Evolutionary conservation across 257 asterid genomes (phyloP).

Genomic region (Solanum chilense): DNA sequence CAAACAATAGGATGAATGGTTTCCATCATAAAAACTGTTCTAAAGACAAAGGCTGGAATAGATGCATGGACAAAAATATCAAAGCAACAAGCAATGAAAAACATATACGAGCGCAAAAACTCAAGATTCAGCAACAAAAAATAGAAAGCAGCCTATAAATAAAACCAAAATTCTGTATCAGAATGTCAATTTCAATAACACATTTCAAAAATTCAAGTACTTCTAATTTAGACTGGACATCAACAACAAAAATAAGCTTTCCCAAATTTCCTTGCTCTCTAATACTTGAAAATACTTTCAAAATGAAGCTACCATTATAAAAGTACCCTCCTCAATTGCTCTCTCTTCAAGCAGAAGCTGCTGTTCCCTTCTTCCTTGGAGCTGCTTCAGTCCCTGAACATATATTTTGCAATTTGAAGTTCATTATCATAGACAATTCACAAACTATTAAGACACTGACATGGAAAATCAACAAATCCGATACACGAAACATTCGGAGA

Average conservation of each 20-base stretch:
- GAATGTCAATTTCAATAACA: conserved; percentile 14
- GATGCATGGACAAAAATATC: background rate
- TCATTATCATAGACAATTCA: background rate
- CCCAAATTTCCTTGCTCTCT: conserved; percentile 14
- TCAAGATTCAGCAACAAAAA: background rate
- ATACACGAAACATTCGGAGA: background rate
- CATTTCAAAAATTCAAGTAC: conserved; percentile 1
- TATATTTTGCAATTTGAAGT: background rate
- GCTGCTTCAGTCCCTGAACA: conserved; percentile 72
- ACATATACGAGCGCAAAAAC: background rate
- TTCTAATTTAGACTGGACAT: conserved; percentile 7
- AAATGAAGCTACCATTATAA: background rate
- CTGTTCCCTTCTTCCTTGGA: conserved; percentile 79
- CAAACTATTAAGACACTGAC: background rate
- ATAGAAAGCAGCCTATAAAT: background rate
- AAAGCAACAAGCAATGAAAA: background rate
- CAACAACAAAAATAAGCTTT: conserved; percentile 6
- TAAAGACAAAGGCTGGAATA: background rate
- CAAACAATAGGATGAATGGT: background rate
- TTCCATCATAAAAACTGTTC: background rate
- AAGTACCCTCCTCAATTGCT: conserved; percentile 1
- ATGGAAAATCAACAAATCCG: background rate
- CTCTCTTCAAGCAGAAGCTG: conserved; percentile 40
- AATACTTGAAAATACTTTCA: background rate
- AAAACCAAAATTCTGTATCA: background rate